phyloP scores from a whole-genome alignment of 1,284 basidiomycete genomes.

The Marasmius oreades region DNA sequence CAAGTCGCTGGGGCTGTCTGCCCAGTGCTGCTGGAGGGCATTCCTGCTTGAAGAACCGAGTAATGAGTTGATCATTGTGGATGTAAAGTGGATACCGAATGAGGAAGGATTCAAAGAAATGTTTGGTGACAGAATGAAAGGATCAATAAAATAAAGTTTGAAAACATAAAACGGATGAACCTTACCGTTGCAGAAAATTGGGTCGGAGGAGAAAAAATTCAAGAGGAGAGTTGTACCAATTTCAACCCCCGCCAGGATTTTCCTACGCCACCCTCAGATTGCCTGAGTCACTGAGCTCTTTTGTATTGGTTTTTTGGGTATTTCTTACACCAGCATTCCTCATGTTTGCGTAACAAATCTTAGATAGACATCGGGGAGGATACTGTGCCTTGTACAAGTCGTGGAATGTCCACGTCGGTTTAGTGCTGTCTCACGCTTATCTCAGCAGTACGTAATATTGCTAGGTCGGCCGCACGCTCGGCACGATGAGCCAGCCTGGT shows the following conservation, averaged over 20 bases:
- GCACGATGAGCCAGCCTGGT: too few species aligned
- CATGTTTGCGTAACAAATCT: too few species aligned
- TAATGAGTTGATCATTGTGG: neutral
- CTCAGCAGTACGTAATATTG: too few species aligned
- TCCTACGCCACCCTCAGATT: slow-evolving; percentile 3
- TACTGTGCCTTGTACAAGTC: neutral
- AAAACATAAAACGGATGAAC: slow-evolving; percentile 51
- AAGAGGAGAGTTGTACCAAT: slow-evolving; percentile 46
- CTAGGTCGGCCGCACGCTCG: neutral
- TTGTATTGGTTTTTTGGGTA: neutral
- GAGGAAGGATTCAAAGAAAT: slow-evolving; percentile 16
- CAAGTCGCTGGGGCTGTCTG: slow-evolving; percentile 43
- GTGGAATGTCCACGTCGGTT: neutral
- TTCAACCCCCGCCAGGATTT: slow-evolving; percentile 21
- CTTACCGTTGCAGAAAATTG: slow-evolving; percentile 51
- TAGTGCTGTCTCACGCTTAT: neutral
- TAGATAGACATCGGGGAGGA: neutral
- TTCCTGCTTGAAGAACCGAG: neutral
- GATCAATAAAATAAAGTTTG: slow-evolving; percentile 49
- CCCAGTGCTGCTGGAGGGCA: slow-evolving; percentile 29
- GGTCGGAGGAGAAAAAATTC: slow-evolving; percentile 20
- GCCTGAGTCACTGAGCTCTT: neutral
- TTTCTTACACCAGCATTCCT: neutral
- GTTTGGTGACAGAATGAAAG: slow-evolving; percentile 28
- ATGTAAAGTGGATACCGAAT: neutral